These are phyloP conservation scores for Draba incana DNA, from an alignment of 345 rosid genomes.

Conservation along the genomic window DNA sequence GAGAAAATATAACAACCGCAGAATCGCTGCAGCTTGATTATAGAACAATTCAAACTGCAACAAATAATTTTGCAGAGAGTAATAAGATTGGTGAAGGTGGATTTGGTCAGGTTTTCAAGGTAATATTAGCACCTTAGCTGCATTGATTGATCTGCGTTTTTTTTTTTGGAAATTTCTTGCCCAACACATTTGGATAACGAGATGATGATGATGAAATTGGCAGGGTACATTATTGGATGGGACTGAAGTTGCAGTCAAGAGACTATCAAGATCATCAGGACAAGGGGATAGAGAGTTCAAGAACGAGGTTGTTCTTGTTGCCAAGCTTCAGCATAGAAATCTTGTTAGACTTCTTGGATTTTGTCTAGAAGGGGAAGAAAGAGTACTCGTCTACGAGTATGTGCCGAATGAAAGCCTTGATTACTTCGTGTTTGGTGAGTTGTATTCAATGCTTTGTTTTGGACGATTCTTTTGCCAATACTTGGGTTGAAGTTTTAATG, in stretches of 20 bases:
- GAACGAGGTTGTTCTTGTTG: constrained; percentile 49
- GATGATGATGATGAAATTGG: no score
- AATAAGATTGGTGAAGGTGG: constrained; percentile 67
- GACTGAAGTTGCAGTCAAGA: constrained; percentile 51
- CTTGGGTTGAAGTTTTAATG: background rate
- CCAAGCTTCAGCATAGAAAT: constrained; percentile 56
- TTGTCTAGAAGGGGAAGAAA: constrained; percentile 44
- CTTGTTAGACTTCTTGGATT: constrained; percentile 52
- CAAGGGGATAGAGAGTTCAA: constrained; percentile 57
- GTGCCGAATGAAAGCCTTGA: constrained; percentile 52
- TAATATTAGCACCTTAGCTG: background rate
- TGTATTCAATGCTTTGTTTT: background rate
- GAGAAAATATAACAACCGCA: constrained; percentile 32
- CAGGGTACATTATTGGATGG: constrained; percentile 35
- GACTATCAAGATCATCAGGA: constrained; percentile 41
- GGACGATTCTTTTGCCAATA: constrained; percentile 11
- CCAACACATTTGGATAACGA: no score
- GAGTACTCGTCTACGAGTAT: constrained; percentile 49
- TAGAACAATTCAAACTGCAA: constrained; percentile 45
- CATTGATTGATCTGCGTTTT: no score
- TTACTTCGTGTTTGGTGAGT: constrained; percentile 21
- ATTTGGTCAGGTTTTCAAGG: constrained; percentile 68
- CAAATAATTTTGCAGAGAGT: constrained; percentile 44
- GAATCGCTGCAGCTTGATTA: constrained; percentile 52
- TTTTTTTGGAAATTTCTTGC: no score